A percentile compares a stretch with the other conserved stretches of the same genome.
Conservation (phyloP, 2,329 filamentous ascomycete species). For the Colletotrichum truncatum region DNA sequence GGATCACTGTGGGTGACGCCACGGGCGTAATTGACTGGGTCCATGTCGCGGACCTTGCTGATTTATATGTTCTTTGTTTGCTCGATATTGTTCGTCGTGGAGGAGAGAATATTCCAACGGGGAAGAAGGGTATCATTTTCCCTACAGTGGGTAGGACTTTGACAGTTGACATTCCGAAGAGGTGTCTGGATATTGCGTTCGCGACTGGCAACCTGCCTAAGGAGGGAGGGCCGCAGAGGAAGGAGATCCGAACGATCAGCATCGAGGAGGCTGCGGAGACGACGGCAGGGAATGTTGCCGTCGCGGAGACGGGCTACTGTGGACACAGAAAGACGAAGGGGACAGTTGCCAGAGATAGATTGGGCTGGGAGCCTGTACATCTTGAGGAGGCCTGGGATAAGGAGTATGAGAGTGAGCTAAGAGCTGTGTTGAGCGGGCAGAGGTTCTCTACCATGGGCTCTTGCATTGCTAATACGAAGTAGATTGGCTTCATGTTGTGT, state of each 20-base stretch:
- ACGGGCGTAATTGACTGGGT: conserved; percentile 30
- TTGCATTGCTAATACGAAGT: conserved; percentile 19
- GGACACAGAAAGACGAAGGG: conserved; percentile 11
- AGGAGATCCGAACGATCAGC: conserved; percentile 12
- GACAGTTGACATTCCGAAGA: conserved; percentile 13
- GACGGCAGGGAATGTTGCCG: conserved; percentile 15
- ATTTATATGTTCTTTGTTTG: conserved; percentile 30
- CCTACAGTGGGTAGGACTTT: conserved; percentile 9
- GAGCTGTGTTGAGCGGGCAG: conserved; percentile 6
- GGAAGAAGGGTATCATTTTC: conserved; percentile 17
- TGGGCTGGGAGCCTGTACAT: not conserved
- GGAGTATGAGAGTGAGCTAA: conserved; percentile 22
- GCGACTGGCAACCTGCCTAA: conserved; percentile 24
- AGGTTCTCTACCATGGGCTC: not conserved
- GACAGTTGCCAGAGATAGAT: not conserved
- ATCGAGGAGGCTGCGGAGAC: conserved; percentile 25
- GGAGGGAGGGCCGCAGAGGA: not conserved
- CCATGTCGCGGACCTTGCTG: conserved; percentile 32
- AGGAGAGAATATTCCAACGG: conserved; percentile 6
- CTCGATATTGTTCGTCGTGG: conserved; percentile 9
- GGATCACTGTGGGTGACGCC: conserved; percentile 30
- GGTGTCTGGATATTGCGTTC: conserved; percentile 29
- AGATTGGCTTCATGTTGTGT: not conserved
- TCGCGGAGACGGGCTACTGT: conserved; percentile 26
- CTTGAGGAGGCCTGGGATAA: conserved; percentile 2